A percentile compares a stretch with the other conserved stretches of the same genome.
These are phyloP conservation scores for Candida ponderosae DNA, from an alignment of 805 yeast species.

Conservation along the genomic window DNA sequence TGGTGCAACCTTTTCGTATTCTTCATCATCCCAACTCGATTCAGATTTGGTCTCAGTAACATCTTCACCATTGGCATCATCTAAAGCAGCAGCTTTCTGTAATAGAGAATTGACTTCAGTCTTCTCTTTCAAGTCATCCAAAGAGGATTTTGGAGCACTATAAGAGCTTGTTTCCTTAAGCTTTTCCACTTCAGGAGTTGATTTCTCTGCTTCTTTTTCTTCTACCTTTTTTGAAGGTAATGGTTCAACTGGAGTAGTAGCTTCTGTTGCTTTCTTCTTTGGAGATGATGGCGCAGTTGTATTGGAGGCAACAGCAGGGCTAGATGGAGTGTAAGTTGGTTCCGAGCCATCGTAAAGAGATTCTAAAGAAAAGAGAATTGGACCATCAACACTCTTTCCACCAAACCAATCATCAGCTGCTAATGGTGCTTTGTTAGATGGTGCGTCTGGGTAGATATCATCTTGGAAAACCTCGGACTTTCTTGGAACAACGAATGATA, in stretches of 20 bases:
- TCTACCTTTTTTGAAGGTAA: constrained; percentile 4
- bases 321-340: constrained; percentile 37
- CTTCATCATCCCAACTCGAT: constrained; percentile 29
- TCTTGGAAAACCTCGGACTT: constrained; percentile 88
- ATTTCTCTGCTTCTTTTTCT: constrained; percentile 6
- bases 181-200: constrained; percentile 1
- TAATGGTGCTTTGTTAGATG: constrained; percentile 71
- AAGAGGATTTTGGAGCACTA: constrained; percentile 31
- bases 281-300: constrained; percentile 25
- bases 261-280: constrained; percentile 18
- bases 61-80: constrained; percentile 28
- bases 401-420: constrained; percentile 70
- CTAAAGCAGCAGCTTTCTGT: constrained; percentile 34
- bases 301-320: constrained; percentile 24
- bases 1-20: constrained; percentile 9
- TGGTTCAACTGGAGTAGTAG: constrained; percentile 6
- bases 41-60: constrained; percentile 14
- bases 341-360: constrained; percentile 71
- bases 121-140: constrained; percentile 41
- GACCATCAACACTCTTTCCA: constrained; percentile 80
- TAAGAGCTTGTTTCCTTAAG: constrained; percentile 13
- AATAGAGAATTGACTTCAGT: constrained; percentile 39
- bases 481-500: constrained; percentile 90
- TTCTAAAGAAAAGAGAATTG: constrained; percentile 69
- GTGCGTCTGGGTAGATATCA: constrained; percentile 89